Evolutionary conservation across 306 rosid genomes (phyloP), one percentile per base, ranked within the genome.

Genomic region (Vigna hirtella): DNA sequence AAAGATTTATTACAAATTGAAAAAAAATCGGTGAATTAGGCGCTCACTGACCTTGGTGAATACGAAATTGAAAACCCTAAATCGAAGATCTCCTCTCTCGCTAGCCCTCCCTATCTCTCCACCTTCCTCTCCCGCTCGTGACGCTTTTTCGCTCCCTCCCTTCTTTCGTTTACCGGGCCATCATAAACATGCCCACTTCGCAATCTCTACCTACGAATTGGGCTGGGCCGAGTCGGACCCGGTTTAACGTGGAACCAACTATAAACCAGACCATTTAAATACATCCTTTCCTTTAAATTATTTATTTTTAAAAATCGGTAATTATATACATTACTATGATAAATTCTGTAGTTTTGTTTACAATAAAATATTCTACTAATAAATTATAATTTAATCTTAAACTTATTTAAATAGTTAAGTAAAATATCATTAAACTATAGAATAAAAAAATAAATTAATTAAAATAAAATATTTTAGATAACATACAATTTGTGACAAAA

Each of bases 1-100:
- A 82, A 73, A 55, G 73, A 42, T n/a, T 24, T 57, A 76, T 14
- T 14, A n/a, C 48, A 50, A 67, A 78, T 16, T 74, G 81, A 74
- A 83, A 73, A 69, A 78, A 0, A 48, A 73, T 26, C 42, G 28
- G 18, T 55, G 81, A 74, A 79, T 79, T 61, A 75, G 17, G 58
- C 92, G 77, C 91, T 93, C 96, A 93, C 97, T 93, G 86, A 93
- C 97, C 93, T 90, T 78, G 70, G 62, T 73, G 84, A 80, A 57
- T 73, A 73, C 26, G 78, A 76, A 81, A 81, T 34, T 80, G 80
- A 77, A 83, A 79, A 82, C 91, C 88, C 89, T 87, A 84, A 75
- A 62, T 74, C 66, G 85, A 80, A 73, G 88, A 85, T 73, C 83
- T 72, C 77, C 81, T 81, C 80, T 68, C 84, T 73, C 70, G 30